These are phyloP conservation scores for Pestalotiopsis fici DNA, from an alignment of 2,329 filamentous ascomycete species.

Conservation along the genomic window DNA sequence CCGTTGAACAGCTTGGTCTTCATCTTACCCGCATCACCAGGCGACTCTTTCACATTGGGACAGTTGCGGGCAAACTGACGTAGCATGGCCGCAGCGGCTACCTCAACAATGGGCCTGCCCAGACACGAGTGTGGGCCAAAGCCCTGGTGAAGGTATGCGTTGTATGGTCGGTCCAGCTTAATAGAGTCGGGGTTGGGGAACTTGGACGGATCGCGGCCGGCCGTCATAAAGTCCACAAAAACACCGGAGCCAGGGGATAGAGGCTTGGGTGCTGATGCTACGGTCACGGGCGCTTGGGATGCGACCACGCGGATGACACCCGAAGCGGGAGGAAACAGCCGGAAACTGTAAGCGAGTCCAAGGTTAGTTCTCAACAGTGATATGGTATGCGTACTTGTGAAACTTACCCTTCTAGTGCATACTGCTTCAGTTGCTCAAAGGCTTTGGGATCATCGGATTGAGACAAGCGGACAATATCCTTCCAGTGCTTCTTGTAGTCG, in stretches of 20 bases:
- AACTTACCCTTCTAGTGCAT: constrained; percentile 8
- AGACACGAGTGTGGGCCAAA: not conserved
- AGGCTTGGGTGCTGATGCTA: constrained; percentile 28
- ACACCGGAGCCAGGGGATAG: constrained; percentile 23
- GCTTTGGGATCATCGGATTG: not conserved
- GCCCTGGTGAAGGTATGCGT: constrained; percentile 46
- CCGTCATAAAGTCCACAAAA: constrained; percentile 51
- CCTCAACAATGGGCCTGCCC: not conserved
- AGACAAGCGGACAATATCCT: constrained; percentile 3
- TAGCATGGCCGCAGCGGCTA: not conserved
- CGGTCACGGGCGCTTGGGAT: constrained; percentile 16
- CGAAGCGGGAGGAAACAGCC: not conserved
- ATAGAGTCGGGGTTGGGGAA: constrained; percentile 53
- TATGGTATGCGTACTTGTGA: not conserved
- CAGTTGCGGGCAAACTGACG: not conserved
- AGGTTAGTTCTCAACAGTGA: too few relatives aligned
- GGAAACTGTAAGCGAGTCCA: not conserved
- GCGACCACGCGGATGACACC: not conserved
- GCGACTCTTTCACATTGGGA: not conserved
- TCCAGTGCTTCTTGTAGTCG: not conserved
- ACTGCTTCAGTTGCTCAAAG: constrained; percentile 2
- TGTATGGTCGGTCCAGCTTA: constrained; percentile 48
- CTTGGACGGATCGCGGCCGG: constrained; percentile 44
- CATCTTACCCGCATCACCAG: not conserved
- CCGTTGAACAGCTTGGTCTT: not conserved